Evolutionary conservation across 805 yeast species (phyloP).

Genomic region (Nakazawaea wyomingensis): DNA sequence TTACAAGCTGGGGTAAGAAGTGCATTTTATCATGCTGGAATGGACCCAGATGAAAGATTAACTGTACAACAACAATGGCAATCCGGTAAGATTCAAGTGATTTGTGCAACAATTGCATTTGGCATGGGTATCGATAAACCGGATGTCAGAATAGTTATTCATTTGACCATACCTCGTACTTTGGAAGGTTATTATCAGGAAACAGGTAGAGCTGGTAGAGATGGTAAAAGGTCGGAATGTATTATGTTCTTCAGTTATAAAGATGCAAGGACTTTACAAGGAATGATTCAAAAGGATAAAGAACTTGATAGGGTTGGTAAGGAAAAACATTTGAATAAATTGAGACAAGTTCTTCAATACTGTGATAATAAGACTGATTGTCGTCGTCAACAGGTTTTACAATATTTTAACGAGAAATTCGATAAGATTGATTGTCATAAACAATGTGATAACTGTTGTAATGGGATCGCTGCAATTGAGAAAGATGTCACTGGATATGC

Average conservation of each 20-base stretch:
- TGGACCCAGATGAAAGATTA: slow-evolving; percentile 70
- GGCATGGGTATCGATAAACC: slow-evolving; percentile 99
- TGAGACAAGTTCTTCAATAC: slow-evolving; percentile 81
- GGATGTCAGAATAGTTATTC: slow-evolving; percentile 89
- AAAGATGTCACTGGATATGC: slow-evolving; percentile 69
- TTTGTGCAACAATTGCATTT: slow-evolving; percentile 97
- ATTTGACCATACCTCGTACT: slow-evolving; percentile 81
- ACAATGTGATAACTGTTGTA: slow-evolving; percentile 81
- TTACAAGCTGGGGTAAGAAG: slow-evolving; percentile 56
- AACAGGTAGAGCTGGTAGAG: slow-evolving; percentile 98
- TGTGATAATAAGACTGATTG: slow-evolving; percentile 92
- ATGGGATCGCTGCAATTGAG: slow-evolving; percentile 35
- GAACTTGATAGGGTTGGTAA: slow-evolving; percentile 59
- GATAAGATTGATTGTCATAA: slow-evolving; percentile 58
- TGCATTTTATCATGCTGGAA: slow-evolving; percentile 91
- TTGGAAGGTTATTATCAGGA: slow-evolving; percentile 97
- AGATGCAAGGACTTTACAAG: slow-evolving; percentile 74
- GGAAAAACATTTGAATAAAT: slow-evolving; percentile 70
- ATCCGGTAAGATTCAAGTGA: slow-evolving; percentile 58
- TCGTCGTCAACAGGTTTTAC: slow-evolving; percentile 81
- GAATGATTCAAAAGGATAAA: slow-evolving; percentile 71
- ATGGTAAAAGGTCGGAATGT: slow-evolving; percentile 79
- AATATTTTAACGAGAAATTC: slow-evolving; percentile 84
- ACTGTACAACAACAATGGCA: slow-evolving; percentile 84
- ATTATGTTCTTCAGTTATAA: slow-evolving; percentile 73